Evolutionary conservation across 1,284 basidiomycete genomes (phyloP), one percentile per base, ranked within the genome.

Genomic region (Leucoagaricus sp.): DNA sequence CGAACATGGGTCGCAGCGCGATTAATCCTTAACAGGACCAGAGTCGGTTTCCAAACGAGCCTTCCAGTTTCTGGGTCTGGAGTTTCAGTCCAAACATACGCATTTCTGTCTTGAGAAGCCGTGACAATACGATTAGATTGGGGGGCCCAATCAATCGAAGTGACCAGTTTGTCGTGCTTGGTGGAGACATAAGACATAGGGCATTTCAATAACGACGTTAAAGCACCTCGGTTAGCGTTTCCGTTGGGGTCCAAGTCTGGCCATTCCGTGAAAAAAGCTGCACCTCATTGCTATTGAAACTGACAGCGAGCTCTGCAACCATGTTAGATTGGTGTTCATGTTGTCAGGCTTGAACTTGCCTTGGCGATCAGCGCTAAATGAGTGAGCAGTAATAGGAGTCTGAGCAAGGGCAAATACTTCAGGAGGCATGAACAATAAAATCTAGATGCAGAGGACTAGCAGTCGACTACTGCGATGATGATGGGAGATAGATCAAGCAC

Each of bases 111-210:
- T 73, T 99, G 96, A 25, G 96, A 96, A 65, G 95, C 94, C 10
- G 96, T 98, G 31, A 99, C 97, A 75, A 99, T 96, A 45, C 94
- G 89, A 76, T 99, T 98, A 49, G 96, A 93, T 65, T 85, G 84
- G 8, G 95, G 94, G 2, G 96, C 97, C 97, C 97, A 99, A 74
- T 98, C 96, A 72, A 99, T 97, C 58, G 94, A 95, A 1, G 96
- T 99, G 74, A 99, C 93, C 61, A 91, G 79, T 78, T 99, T 99
- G 81, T 99, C 97, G 76, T 99, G 97, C 94, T 98, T 61, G 23
- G 38, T 7, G 26, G 36, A 3, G 17, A 49, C 19, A 50, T 56
- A 17, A 42, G 19, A 45, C 31, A 38, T 26, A 55, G 38, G 8
- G 19, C 23, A 40, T 8, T 1, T n/a, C 40, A 2, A 44, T 10